Evolutionary conservation across 805 yeast genomes (phyloP).

Genomic region (Yamadazyma paraphyllophila): DNA sequence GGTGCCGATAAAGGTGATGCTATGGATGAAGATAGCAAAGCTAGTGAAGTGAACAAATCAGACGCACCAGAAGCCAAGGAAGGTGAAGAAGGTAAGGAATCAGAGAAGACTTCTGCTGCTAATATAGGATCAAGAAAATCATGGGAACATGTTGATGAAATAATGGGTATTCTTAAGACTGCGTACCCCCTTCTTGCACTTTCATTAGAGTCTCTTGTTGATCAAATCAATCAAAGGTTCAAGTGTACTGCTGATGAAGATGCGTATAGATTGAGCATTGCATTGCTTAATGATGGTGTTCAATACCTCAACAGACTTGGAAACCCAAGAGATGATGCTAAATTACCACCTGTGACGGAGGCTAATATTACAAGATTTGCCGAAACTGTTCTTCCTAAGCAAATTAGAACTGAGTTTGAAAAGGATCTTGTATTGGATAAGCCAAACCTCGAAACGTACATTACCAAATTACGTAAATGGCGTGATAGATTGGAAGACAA

Average conservation of each 20-base stretch:
- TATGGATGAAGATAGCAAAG: slow-evolving; percentile 3
- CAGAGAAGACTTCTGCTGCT: slow-evolving; percentile 2
- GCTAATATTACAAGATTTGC: slow-evolving; percentile 86
- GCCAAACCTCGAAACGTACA: slow-evolving; percentile 86
- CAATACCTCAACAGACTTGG: slow-evolving; percentile 84
- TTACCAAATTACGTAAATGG: slow-evolving; percentile 84
- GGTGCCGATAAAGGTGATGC: slow-evolving; percentile 6
- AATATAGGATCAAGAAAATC: slow-evolving; percentile 55
- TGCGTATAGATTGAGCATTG: slow-evolving; percentile 90
- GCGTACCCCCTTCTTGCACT: slow-evolving; percentile 93
- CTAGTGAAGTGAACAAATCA: neutral
- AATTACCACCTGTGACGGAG: slow-evolving; percentile 87
- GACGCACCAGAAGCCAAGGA: slow-evolving; percentile 1
- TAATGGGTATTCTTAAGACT: slow-evolving; percentile 92
- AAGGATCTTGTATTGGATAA: slow-evolving; percentile 83
- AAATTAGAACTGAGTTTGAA: slow-evolving; percentile 85
- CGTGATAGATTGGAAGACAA: slow-evolving; percentile 88
- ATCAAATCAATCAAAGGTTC: slow-evolving; percentile 91
- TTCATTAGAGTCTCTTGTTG: slow-evolving; percentile 91
- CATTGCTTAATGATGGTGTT: slow-evolving; percentile 88
- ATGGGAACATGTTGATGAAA: slow-evolving; percentile 89
- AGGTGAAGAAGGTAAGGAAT: slow-evolving; percentile 1
- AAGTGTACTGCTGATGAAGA: slow-evolving; percentile 95
- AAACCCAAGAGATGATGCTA: slow-evolving; percentile 83
- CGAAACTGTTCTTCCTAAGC: slow-evolving; percentile 86